These are phyloP conservation scores for Geotrichum ghanense DNA, from an alignment of 805 yeast genomes.

Conservation along the genomic window DNA sequence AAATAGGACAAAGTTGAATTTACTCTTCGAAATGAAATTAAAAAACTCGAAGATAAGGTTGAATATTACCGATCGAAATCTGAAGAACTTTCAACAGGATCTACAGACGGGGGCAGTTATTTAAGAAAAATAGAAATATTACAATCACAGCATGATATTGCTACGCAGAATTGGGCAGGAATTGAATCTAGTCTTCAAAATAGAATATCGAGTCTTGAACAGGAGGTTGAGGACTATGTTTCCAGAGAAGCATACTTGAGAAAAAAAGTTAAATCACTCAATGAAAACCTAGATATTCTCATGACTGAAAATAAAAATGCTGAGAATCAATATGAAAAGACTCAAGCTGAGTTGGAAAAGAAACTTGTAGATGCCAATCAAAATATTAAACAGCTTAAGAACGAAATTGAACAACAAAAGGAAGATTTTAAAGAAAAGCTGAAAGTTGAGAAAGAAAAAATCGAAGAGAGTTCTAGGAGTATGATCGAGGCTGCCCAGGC, in stretches of 20 bases:
- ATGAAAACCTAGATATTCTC: conserved; percentile 1
- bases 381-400: conserved; percentile 7
- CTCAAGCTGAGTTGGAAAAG: conserved; percentile 6
- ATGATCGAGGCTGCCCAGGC: conserved; percentile 5
- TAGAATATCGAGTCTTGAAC: conserved; percentile 29
- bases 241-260: conserved; percentile 12
- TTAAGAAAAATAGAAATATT: conserved; percentile 39
- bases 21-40: conserved; percentile 18
- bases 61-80: conserved; percentile 55
- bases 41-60: conserved; percentile 54
- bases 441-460: conserved; percentile 13
- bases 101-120: conserved; percentile 19
- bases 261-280: conserved; percentile 10
- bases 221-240: conserved; percentile 12
- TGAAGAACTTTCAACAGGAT: conserved; percentile 32
- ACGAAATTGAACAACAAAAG: conserved; percentile 10
- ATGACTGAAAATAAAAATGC: conserved; percentile 28
- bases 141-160: conserved; percentile 61
- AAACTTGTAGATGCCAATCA: conserved; percentile 5
- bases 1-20: conserved; percentile 17
- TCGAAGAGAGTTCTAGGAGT: conserved; percentile 8
- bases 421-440: conserved; percentile 10
- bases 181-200: conserved; percentile 56
- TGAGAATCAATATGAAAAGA: conserved; percentile 23
- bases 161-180: conserved; percentile 73